Evolutionary conservation across 2,329 filamentous ascomycete species (phyloP).

Genomic region (Leptographium lundbergii): DNA sequence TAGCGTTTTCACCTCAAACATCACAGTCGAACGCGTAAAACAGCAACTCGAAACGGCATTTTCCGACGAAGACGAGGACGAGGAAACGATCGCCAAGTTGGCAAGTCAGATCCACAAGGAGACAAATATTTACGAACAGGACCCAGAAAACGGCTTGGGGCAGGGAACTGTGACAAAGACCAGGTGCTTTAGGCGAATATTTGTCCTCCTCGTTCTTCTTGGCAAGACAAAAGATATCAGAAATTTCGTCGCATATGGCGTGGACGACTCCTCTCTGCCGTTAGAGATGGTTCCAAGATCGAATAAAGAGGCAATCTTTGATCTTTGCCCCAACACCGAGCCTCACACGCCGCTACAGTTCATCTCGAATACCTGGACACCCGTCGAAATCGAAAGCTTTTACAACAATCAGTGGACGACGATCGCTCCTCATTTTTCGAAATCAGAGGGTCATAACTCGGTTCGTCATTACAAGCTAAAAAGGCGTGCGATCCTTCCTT

Average conservation of each 20-base stretch:
- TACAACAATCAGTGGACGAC: neutral
- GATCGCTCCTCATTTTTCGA: neutral
- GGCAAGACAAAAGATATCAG: neutral
- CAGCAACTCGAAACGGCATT: neutral
- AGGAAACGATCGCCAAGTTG: neutral
- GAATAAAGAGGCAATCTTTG: neutral
- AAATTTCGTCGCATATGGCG: neutral
- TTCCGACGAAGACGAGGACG: neutral
- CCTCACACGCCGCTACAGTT: neutral
- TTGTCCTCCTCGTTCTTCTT: neutral
- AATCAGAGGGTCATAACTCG: neutral
- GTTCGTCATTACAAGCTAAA: neutral
- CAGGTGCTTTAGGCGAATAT: neutral
- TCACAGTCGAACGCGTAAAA: neutral
- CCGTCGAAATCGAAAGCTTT: neutral
- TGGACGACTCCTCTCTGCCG: neutral
- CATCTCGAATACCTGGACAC: neutral
- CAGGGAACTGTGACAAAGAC: neutral
- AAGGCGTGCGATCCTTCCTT: neutral
- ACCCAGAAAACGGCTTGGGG: neutral
- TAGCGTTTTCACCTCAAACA: neutral
- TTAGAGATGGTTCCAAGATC: neutral
- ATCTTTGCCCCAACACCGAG: neutral
- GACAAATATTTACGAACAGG: neutral
- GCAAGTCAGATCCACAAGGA: neutral